These are phyloP conservation scores for Neurospora sp. DNA, from an alignment of 495 filamentous ascomycete genomes.

Conservation along the genomic window DNA sequence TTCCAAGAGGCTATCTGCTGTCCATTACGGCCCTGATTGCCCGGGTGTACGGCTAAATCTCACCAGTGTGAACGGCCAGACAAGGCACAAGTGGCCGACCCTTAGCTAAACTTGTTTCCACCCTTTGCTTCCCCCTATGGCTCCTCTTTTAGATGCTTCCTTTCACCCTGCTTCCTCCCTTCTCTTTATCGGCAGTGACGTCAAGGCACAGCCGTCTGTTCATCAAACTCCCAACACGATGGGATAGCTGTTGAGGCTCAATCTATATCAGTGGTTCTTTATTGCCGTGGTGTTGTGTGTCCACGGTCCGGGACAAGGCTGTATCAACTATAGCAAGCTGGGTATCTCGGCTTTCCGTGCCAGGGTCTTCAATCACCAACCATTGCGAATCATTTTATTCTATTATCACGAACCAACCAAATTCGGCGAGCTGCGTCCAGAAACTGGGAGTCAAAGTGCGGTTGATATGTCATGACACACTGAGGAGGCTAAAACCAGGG, in stretches of 20 bases:
- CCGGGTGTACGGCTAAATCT: conserved; percentile 17
- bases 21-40: background rate
- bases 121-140: background rate
- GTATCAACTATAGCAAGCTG: background rate
- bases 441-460: background rate
- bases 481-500: background rate
- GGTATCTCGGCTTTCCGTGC: background rate
- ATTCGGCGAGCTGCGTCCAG: background rate
- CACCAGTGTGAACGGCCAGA: conserved; percentile 13
- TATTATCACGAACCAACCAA: background rate
- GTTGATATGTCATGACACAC: background rate
- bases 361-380: background rate
- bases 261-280: conserved; percentile 3
- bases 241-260: conserved; percentile 5
- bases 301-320: background rate
- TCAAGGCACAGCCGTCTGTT: background rate
- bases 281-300: background rate
- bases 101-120: conserved; percentile 5
- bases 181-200: conserved; percentile 3
- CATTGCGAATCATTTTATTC: background rate
- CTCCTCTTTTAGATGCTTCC: background rate
- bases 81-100: conserved; percentile 16
- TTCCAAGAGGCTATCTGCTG: conserved; percentile 1
- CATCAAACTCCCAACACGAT: background rate
- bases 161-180: background rate